These are phyloP conservation scores for Pyronema omphalodes DNA, from an alignment of 495 filamentous ascomycete genomes.

Conservation along the genomic window DNA sequence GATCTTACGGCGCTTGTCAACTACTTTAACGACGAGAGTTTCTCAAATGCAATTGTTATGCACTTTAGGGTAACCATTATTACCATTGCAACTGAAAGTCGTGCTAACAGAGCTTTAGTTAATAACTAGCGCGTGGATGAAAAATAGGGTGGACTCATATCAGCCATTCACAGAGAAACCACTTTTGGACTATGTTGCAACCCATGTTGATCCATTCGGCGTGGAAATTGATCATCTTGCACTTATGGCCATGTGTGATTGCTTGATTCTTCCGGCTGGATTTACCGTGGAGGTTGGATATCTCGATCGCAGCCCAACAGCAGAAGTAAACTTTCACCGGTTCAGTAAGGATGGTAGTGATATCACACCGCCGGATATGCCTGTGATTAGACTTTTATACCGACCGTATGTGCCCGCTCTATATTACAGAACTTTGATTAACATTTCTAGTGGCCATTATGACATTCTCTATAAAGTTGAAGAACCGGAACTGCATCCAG, in stretches of 20 bases:
- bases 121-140: constrained; percentile 76
- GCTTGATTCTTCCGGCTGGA: constrained; percentile 60
- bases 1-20: constrained; percentile 31
- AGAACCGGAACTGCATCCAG: constrained; percentile 9
- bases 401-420: constrained; percentile 34
- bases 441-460: constrained; percentile 56
- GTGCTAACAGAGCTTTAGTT: constrained; percentile 33
- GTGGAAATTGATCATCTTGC: constrained; percentile 83
- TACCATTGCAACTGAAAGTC: background rate
- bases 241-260: constrained; percentile 54
- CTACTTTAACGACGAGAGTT: constrained; percentile 54
- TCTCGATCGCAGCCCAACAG: constrained; percentile 69
- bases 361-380: constrained; percentile 28
- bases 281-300: constrained; percentile 78
- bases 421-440: background rate
- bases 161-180: constrained; percentile 40
- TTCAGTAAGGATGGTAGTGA: constrained; percentile 40
- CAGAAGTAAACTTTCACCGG: constrained; percentile 57
- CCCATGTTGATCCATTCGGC: constrained; percentile 50
- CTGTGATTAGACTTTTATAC: constrained; percentile 39
- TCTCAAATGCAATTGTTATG: constrained; percentile 54
- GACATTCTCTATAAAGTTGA: constrained; percentile 71
- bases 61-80: constrained; percentile 38
- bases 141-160: constrained; percentile 48
- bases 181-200: constrained; percentile 51